Base-by-base conservation (phyloP, 1,284 basidiomycete genomes). In the Hypsizygus ulmarius region DNA sequence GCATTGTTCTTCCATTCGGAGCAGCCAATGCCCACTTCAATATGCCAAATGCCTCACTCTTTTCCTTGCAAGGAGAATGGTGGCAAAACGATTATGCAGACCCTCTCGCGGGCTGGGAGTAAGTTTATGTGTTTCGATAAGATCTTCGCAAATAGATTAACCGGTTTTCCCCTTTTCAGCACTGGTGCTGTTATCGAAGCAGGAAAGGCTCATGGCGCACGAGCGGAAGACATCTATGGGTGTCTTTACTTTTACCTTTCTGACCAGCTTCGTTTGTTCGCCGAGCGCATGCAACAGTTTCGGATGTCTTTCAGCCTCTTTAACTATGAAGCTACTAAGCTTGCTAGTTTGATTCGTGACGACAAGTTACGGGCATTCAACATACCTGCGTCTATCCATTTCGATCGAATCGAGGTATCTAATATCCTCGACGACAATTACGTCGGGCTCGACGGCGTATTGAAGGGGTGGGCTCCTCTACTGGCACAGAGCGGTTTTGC, bases 381-480 rank as follows among this genome's bases (percentile, higher is more conserved):
- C 9, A 16, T 68, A 18, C 55, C 60, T 3, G 8, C 58, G 0
- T 54, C 58, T 0, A 56, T 46, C 8, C 51, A 54, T 14, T 77
- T 77, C 51, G 69, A 76, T 48, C 66, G 74, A 1, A 67, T 77
- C 39, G 66, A 72, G 14, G 69, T 72, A 1, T 74, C 74, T 2
- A 76, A 76, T 43, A 69, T 73, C 29, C 45, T 74, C 43, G 75
- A 77, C 45, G 46, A 38, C 8, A 65, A 72, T 10, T 73, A 73
- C 29, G 62, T 63, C 11, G 74, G 74, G 7, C 54, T 73, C n/a
- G 40, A 43, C 25, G 35, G 39, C 1, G 64, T 70, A 5, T 43
- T 72, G 11, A 47, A 49, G 3, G 30, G 52, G 2, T 77, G 74
- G 74, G 61, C 58, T 0, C 65, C 67, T 11, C 49, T 73, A 1